Percentiles rank a stretch among this genome's conserved stretches.
Evolutionary conservation across 2,329 filamentous ascomycete genomes (phyloP).

Genomic region (Nothopassalora personata): DNA sequence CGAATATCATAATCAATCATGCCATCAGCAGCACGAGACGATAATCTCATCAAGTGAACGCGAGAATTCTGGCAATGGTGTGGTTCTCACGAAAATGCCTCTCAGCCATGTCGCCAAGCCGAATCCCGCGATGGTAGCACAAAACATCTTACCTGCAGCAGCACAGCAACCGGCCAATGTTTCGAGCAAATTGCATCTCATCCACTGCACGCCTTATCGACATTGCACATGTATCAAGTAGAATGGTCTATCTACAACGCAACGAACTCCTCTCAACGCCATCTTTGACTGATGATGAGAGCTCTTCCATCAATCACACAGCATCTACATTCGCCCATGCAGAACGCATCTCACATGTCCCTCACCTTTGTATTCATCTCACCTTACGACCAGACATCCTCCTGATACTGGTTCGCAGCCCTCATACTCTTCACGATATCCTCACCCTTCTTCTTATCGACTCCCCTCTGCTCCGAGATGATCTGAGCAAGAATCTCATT

Average conservation of each 20-base stretch:
- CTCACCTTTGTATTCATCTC: background rate
- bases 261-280: background rate
- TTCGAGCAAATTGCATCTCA: background rate
- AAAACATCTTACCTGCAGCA: background rate
- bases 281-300: background rate
- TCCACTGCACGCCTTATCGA: background rate
- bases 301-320: background rate
- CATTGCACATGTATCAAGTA: conserved; percentile 1
- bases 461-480: conserved; percentile 73
- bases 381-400: conserved; percentile 60
- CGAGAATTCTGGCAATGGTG: no score
- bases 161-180: background rate
- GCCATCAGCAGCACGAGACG: no score
- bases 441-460: conserved; percentile 82
- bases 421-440: conserved; percentile 97
- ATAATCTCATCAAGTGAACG: no score
- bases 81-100: no score
- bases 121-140: background rate
- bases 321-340: background rate
- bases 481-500: conserved; percentile 78
- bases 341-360: background rate
- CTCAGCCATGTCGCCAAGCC: background rate
- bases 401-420: conserved; percentile 92
- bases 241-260: conserved; percentile 1
- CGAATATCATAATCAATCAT: no score